Evolutionary conservation across 169 alveolate genomes (phyloP).

Genomic region (Cryptosporidium xiaoi): DNA sequence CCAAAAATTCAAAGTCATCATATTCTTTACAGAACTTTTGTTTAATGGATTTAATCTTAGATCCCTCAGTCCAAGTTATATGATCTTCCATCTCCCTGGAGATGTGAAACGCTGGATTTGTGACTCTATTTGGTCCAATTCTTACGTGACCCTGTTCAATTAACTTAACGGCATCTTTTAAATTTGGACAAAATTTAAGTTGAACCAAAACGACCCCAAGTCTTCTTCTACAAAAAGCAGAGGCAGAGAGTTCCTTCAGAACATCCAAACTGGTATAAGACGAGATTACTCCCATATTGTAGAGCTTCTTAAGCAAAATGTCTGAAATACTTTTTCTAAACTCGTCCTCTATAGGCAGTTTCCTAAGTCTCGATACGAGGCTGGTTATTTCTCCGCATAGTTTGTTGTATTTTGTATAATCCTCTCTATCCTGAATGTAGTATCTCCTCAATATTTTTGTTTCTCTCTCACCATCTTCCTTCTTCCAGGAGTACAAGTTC

Average conservation of each 20-base stretch:
- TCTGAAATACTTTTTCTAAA: slow-evolving; percentile 94
- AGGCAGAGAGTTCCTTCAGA: slow-evolving; percentile 92
- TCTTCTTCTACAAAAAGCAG: slow-evolving; percentile 97
- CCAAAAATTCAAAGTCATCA: slow-evolving; percentile 90
- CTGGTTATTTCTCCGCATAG: slow-evolving; percentile 94
- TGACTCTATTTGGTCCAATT: slow-evolving; percentile 95
- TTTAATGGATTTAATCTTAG: slow-evolving; percentile 89
- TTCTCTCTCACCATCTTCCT: slow-evolving; percentile 91
- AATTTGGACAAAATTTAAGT: slow-evolving; percentile 92
- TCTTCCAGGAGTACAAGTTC: slow-evolving; percentile 96
- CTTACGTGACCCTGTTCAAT: slow-evolving; percentile 97
- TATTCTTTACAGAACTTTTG: slow-evolving; percentile 86
- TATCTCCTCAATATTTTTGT: slow-evolving; percentile 92
- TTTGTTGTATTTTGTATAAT: slow-evolving; percentile 95
- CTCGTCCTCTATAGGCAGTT: slow-evolving; percentile 92
- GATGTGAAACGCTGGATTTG: slow-evolving; percentile 96
- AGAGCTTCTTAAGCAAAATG: slow-evolving; percentile 92
- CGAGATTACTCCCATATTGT: slow-evolving; percentile 94
- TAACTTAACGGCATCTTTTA: slow-evolving; percentile 93
- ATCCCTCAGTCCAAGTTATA: slow-evolving; percentile 96
- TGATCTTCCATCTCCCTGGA: slow-evolving; percentile 96
- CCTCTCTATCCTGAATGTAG: slow-evolving; percentile 96
- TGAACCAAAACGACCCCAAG: slow-evolving; percentile 94
- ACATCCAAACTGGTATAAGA: slow-evolving; percentile 88
- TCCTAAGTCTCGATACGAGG: slow-evolving; percentile 90